Evolutionary conservation across 768 basidiomycete species (phyloP).

Genomic region (Phlebiopsis gigantea): DNA sequence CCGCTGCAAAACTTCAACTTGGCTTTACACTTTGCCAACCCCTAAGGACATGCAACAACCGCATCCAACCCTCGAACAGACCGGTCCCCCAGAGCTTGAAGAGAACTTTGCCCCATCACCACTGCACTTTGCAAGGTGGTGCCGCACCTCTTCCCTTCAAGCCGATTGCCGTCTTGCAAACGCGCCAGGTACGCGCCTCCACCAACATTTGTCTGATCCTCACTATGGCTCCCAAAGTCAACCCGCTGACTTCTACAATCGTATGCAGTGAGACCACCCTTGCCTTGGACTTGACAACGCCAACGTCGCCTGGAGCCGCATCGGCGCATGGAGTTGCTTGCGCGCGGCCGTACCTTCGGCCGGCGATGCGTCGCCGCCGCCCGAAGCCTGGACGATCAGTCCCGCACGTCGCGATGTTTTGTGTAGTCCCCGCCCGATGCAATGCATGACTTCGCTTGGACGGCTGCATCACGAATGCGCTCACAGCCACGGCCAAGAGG

Average conservation of each 20-base stretch:
- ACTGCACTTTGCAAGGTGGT: no score
- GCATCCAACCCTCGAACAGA: no score
- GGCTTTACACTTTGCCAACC: no score
- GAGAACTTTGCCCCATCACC: no score
- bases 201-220: background rate
- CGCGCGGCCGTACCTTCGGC: background rate
- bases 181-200: background rate
- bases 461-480: background rate
- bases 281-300: background rate
- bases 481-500: background rate
- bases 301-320: background rate
- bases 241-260: background rate
- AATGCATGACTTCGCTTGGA: background rate
- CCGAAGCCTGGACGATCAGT: background rate
- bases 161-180: background rate
- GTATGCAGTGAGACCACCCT: no score
- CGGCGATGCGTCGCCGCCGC: background rate
- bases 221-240: background rate
- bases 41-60: no score
- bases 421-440: no score
- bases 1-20: no score
- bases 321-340: background rate
- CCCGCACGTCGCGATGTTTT: background rate
- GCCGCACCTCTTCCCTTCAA: no score
- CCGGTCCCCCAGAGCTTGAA: no score